Evolutionary conservation across 345 rosid species (phyloP).

Genomic region (Citrus glauca): DNA sequence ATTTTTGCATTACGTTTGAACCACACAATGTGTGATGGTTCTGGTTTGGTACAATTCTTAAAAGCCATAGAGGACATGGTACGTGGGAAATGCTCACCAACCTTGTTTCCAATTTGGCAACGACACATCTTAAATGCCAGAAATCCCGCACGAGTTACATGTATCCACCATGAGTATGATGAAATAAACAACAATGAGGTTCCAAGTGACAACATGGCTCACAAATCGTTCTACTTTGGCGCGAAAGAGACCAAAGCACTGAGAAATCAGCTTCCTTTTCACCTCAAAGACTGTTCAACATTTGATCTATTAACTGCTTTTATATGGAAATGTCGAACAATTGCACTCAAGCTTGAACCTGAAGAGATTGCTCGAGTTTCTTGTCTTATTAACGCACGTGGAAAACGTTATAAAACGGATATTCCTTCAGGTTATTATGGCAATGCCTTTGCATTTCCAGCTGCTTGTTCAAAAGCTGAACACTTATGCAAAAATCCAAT

Average conservation of each 20-base stretch:
- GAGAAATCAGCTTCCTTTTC: background rate
- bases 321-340: constrained; percentile 19
- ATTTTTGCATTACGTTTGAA: background rate
- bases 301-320: constrained; percentile 14
- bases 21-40: constrained; percentile 14
- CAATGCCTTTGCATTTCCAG: constrained; percentile 15
- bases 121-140: background rate
- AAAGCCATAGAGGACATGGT: background rate
- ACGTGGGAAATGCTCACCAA: background rate
- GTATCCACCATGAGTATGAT: background rate
- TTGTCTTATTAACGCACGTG: background rate
- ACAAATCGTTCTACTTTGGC: constrained; percentile 7
- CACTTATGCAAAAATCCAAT: background rate
- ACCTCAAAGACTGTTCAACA: constrained; percentile 3
- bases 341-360: constrained; percentile 15
- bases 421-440: constrained; percentile 27
- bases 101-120: background rate
- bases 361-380: constrained; percentile 9
- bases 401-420: background rate
- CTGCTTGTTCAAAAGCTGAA: constrained; percentile 1
- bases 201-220: background rate
- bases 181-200: background rate
- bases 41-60: constrained; percentile 1
- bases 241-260: background rate
- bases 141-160: constrained; percentile 4